A percentile compares a stretch with the other conserved stretches of the same genome.
phyloP scores from a whole-genome alignment of 1,284 basidiomycete species.

The Ceratobasidium sp. region DNA sequence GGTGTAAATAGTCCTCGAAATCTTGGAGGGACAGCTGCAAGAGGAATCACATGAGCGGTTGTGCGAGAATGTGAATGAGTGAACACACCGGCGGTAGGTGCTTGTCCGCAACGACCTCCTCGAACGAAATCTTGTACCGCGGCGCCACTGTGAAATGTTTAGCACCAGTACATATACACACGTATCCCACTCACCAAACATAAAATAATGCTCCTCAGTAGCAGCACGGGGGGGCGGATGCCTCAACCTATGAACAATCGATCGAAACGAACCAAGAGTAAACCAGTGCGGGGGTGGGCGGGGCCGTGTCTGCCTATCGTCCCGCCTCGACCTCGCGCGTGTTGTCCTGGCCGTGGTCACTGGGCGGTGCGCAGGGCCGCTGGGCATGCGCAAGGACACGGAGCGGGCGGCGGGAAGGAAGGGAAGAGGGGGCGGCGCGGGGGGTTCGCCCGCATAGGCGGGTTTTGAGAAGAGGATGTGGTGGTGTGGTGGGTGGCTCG shows the following conservation, averaged over 20 bases:
- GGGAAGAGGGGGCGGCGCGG: neutral
- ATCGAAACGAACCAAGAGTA: constrained; percentile 30
- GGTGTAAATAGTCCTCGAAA: constrained; percentile 45
- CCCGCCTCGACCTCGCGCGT: neutral
- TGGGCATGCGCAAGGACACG: constrained; percentile 14
- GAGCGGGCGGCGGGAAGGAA: constrained; percentile 1
- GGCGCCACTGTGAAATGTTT: constrained; percentile 20
- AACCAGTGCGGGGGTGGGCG: constrained; percentile 41
- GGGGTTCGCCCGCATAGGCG: neutral
- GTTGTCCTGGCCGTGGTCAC: neutral
- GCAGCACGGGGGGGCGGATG: constrained; percentile 28
- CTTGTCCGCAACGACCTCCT: constrained; percentile 36
- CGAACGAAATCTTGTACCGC: constrained; percentile 22
- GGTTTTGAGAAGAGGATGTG: neutral
- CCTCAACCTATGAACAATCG: constrained; percentile 5
- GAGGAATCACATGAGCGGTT: constrained; percentile 8
- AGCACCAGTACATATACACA: neutral
- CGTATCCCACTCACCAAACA: constrained; percentile 11
- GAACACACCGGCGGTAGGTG: constrained; percentile 35
- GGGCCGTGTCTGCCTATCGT: no score
- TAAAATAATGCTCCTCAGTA: constrained; percentile 21
- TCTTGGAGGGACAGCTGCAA: constrained; percentile 29
- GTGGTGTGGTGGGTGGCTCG: constrained; percentile 12
- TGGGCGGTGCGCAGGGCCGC: constrained; percentile 2
- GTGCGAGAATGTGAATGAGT: neutral